Evolutionary conservation across 2,329 filamentous ascomycete species (phyloP).

Genomic region (Podosphaera leucotricha): DNA sequence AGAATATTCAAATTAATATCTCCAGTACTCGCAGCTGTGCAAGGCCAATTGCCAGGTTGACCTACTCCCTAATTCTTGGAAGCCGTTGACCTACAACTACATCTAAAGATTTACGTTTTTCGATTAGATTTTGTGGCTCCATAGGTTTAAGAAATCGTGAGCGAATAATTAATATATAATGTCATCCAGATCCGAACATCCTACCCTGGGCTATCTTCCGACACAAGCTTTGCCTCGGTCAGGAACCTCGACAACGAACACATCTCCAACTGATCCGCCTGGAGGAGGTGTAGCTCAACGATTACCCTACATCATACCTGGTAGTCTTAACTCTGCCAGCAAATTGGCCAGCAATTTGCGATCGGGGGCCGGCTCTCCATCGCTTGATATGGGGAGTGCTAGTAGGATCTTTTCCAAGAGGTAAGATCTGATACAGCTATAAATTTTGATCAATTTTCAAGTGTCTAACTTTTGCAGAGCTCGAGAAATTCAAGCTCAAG

Average conservation of each 20-base stretch:
- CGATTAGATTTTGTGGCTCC: too few species aligned
- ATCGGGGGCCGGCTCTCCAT: conserved; percentile 86
- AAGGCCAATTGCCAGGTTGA: too few species aligned
- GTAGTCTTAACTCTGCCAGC: conserved; percentile 31
- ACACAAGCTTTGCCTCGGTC: conserved; percentile 25
- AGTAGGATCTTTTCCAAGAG: conserved; percentile 74
- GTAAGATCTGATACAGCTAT: too few species aligned
- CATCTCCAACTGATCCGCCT: conserved; percentile 55
- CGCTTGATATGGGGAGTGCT: conserved; percentile 54
- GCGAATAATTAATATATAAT: conserved; percentile 53
- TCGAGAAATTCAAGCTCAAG: conserved; percentile 89
- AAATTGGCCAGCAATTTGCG: conserved; percentile 39
- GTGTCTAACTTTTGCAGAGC: conserved; percentile 31
- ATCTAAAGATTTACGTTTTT: too few species aligned
- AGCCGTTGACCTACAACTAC: too few species aligned
- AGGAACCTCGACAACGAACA: conserved; percentile 55
- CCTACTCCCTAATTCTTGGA: too few species aligned
- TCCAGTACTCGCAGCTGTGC: too few species aligned
- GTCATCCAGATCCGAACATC: conserved; percentile 69
- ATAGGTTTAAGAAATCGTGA: not conserved
- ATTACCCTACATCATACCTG: conserved; percentile 48
- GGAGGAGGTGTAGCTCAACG: conserved; percentile 33
- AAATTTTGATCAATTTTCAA: too few species aligned
- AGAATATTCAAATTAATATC: too few species aligned
- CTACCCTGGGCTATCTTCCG: conserved; percentile 59